Percentiles rank a stretch among this genome's conserved stretches.
These are phyloP conservation scores for Backusella liffmaniae DNA, from an alignment of 192 early-diverging fungal genomes.

Conservation along the genomic window DNA sequence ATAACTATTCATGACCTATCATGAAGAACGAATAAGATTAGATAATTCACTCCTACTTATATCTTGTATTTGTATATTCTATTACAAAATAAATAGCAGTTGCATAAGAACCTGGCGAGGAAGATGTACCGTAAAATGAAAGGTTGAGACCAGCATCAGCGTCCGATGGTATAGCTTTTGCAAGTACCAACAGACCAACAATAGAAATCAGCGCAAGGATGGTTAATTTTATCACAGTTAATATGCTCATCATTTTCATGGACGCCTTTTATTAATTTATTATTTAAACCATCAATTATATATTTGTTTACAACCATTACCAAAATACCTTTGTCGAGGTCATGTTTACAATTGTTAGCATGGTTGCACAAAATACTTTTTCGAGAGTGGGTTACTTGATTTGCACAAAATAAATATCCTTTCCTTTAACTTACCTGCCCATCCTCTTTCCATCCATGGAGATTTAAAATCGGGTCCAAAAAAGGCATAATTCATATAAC, in stretches of 20 bases:
- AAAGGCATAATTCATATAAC: constrained; percentile 26
- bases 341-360: constrained; percentile 24
- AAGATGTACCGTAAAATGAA: constrained; percentile 28
- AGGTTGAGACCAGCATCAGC: constrained; percentile 19
- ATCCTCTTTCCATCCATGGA: constrained; percentile 24
- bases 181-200: constrained; percentile 19
- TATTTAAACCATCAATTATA: not conserved
- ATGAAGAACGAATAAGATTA: not conserved
- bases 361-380: constrained; percentile 23
- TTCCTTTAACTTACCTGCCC: constrained; percentile 24
- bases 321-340: constrained; percentile 23
- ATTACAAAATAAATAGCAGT: constrained; percentile 30
- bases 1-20: constrained; percentile 19
- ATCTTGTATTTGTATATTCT: not conserved
- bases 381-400: too few species aligned
- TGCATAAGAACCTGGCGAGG: constrained; percentile 29
- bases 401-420: not conserved
- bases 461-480: constrained; percentile 15
- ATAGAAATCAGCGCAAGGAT: constrained; percentile 15
- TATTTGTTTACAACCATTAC: not conserved
- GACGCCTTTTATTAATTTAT: constrained; percentile 8
- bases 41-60: not conserved
- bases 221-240: constrained; percentile 27
- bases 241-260: constrained; percentile 21
- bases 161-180: constrained; percentile 6